phyloP scores from a whole-genome alignment of 176 grass and related monocot genomes.

The Rhynchospora tenuis region DNA sequence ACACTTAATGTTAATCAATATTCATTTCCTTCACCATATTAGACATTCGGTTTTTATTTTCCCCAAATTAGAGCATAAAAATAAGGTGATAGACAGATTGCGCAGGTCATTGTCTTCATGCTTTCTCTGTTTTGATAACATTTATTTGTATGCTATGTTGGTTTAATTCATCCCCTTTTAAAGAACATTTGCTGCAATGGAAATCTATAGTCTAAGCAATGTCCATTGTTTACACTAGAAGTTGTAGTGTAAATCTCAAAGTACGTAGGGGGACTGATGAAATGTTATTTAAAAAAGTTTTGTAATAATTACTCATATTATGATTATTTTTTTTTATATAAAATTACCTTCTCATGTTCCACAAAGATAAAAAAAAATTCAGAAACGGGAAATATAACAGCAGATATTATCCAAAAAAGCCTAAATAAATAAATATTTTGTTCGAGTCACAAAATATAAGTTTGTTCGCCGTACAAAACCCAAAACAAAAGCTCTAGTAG shows the following conservation, averaged over 20 bases:
- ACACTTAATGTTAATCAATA: not conserved
- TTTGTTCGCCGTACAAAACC: no score
- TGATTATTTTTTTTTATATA: no score
- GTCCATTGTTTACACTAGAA: not conserved
- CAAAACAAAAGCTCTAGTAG: no score
- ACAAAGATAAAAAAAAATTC: no score
- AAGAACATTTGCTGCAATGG: not conserved
- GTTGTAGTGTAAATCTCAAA: not conserved
- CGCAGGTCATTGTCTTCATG: not conserved
- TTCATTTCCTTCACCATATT: not conserved
- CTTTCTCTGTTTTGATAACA: not conserved
- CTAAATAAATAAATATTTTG: no score
- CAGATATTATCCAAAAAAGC: no score
- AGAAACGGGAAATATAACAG: no score
- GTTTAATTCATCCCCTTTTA: not conserved
- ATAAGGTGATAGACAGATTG: not conserved
- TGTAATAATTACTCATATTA: no score
- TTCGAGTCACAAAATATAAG: no score
- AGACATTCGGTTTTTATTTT: not conserved
- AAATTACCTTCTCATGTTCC: no score
- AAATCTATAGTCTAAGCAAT: not conserved
- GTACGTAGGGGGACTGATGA: not conserved
- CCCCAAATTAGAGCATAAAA: not conserved
- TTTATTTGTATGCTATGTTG: not conserved
- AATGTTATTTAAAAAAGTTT: not conserved